Evolutionary conservation across 2,329 filamentous ascomycete species (phyloP).

Genomic region (Colletotrichum cuscutae): DNA sequence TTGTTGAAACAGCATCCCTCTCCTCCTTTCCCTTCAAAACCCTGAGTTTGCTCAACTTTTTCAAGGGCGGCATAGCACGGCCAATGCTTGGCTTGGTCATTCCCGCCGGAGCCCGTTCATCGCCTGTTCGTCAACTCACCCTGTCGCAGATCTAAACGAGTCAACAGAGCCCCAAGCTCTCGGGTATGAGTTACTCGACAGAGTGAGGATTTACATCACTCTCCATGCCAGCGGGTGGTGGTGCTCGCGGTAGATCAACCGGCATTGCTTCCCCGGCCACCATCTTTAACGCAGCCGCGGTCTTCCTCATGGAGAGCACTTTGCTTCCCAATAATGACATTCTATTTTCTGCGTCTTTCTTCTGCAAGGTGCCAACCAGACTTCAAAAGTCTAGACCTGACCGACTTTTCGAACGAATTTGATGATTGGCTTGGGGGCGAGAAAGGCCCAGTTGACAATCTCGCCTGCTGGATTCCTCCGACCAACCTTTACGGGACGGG

Average conservation of each 20-base stretch:
- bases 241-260: constrained; percentile 5
- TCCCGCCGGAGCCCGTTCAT: constrained; percentile 2
- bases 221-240: constrained; percentile 1
- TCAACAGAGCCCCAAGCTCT: constrained; percentile 15
- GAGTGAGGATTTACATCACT: constrained; percentile 17
- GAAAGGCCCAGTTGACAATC: constrained; percentile 2
- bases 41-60: constrained; percentile 15
- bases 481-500: constrained; percentile 8
- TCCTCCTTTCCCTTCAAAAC: background rate
- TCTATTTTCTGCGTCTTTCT: background rate
- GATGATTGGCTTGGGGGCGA: background rate
- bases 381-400: background rate
- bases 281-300: constrained; percentile 6
- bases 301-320: background rate
- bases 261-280: constrained; percentile 10
- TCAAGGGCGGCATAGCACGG: background rate
- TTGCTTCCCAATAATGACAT: background rate
- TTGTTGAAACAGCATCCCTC: constrained; percentile 25
- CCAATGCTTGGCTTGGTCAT: background rate
- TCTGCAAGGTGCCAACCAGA: background rate
- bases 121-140: constrained; percentile 1
- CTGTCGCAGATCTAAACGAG: constrained; percentile 27
- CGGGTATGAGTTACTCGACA: constrained; percentile 18
- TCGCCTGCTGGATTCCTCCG: constrained; percentile 14
- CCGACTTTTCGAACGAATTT: background rate